Conservation (phyloP, 176 grass and related monocot genomes). For the Chrysopogon serrulatus region DNA sequence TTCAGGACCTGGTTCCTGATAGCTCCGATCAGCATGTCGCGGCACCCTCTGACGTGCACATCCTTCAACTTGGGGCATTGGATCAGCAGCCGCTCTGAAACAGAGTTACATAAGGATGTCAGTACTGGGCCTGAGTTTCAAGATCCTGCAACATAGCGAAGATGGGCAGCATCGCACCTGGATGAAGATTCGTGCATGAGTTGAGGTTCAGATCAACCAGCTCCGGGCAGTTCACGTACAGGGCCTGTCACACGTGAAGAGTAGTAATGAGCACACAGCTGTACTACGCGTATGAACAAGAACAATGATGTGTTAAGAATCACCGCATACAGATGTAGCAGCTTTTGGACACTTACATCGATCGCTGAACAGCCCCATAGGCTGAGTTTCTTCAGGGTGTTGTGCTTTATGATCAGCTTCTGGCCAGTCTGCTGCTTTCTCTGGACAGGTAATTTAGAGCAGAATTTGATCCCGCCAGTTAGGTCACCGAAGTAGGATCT, state of each 20-base stretch:
- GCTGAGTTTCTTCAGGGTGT: conserved; percentile 64
- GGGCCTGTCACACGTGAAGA: conserved; percentile 37
- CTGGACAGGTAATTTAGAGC: conserved; percentile 21
- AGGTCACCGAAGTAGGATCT: conserved; percentile 36
- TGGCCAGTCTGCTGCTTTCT: conserved; percentile 36
- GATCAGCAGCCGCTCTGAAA: conserved; percentile 77
- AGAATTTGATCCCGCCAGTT: conserved; percentile 38
- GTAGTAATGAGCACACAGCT: neutral
- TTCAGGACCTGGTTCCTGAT: conserved; percentile 91
- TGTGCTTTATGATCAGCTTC: conserved; percentile 88
- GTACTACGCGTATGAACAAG: neutral
- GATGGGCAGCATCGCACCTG: conserved; percentile 32
- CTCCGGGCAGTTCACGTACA: conserved; percentile 84
- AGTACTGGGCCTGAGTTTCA: neutral
- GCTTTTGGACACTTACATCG: conserved; percentile 43
- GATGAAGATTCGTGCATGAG: conserved; percentile 78
- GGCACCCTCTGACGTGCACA: conserved; percentile 69
- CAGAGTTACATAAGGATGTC: conserved; percentile 1
- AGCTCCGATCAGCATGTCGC: conserved; percentile 85
- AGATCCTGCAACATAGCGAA: neutral
- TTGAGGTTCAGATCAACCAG: conserved; percentile 94
- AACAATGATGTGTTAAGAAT: neutral
- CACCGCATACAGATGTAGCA: neutral
- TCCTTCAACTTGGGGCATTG: conserved; percentile 83
- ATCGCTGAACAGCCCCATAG: conserved; percentile 86